A percentile compares a stretch with the other conserved stretches of the same genome.
These are phyloP conservation scores for Solanum infundibuliforme DNA, from an alignment of 257 asterid genomes.

Conservation along the genomic window DNA sequence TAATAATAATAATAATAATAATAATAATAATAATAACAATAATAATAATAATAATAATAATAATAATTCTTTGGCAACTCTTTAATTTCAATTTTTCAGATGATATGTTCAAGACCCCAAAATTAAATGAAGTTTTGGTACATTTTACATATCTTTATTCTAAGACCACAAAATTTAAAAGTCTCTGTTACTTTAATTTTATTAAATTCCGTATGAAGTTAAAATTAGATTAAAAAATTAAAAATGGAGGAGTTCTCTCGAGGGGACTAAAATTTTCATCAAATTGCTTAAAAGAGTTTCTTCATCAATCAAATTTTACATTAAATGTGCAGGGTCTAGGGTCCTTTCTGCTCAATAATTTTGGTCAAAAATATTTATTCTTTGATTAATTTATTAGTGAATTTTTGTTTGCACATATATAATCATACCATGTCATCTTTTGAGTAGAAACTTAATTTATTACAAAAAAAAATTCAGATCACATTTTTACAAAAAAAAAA, in stretches of 20 bases:
- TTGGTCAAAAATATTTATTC: not conserved
- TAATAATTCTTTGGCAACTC: not conserved
- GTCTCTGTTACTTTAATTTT: too few species aligned
- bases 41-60: too few species aligned
- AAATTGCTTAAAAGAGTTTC: too few species aligned
- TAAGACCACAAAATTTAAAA: too few species aligned
- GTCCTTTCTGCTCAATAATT: not conserved
- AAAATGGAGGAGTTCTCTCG: not conserved
- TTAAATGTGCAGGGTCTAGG: not conserved
- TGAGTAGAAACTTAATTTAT: not conserved
- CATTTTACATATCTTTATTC: too few species aligned
- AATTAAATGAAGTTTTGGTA: too few species aligned
- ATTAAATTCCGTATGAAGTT: too few species aligned
- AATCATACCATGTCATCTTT: not conserved
- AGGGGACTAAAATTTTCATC: not conserved
- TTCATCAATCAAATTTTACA: not conserved
- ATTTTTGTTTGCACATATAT: not conserved
- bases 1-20: too few species aligned
- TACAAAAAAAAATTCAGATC: not conserved
- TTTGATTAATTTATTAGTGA: not conserved
- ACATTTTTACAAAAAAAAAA: not conserved
- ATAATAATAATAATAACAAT: too few species aligned
- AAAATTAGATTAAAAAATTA: too few species aligned
- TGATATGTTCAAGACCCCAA: too few species aligned
- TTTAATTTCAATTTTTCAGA: too few species aligned